Evolutionary conservation across 2,329 filamentous ascomycete genomes (phyloP).

Genomic region (Aspergillus floridensis): DNA sequence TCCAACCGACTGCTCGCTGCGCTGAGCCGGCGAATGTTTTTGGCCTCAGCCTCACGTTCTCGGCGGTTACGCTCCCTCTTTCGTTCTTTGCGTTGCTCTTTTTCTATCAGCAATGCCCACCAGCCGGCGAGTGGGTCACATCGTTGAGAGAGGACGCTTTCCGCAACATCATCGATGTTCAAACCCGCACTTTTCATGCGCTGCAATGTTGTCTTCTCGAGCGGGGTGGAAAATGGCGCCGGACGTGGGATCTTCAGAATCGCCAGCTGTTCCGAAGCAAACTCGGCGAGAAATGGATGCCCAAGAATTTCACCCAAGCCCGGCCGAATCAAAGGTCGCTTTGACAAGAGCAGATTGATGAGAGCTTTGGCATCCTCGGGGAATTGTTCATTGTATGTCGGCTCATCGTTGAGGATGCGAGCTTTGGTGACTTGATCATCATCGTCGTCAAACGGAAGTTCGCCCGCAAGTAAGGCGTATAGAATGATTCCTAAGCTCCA

Average conservation of each 20-base stretch:
- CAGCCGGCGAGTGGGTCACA: conserved; percentile 90
- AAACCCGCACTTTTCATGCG: conserved; percentile 92
- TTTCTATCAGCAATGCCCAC: conserved; percentile 94
- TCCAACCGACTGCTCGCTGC: conserved; percentile 85
- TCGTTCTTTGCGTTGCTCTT: conserved; percentile 83
- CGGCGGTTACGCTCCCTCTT: conserved; percentile 78
- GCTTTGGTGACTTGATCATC: conserved; percentile 83
- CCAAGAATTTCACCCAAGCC: conserved; percentile 79
- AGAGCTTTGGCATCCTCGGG: conserved; percentile 74
- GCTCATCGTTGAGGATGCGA: conserved; percentile 81
- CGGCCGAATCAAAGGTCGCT: conserved; percentile 80
- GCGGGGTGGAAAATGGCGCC: conserved; percentile 74
- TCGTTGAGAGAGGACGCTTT: conserved; percentile 84
- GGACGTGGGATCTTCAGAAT: conserved; percentile 81
- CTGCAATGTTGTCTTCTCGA: conserved; percentile 89
- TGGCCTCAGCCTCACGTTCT: conserved; percentile 78
- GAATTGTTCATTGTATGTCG: conserved; percentile 77
- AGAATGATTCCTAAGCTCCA: conserved; percentile 96
- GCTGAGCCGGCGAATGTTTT: conserved; percentile 77
- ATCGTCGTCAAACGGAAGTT: conserved; percentile 93
- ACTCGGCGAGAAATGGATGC: conserved; percentile 82
- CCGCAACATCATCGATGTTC: conserved; percentile 89
- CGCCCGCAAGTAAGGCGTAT: conserved; percentile 75
- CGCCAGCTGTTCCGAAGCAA: conserved; percentile 82
- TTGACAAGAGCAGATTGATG: conserved; percentile 78